A percentile compares a stretch with the other conserved stretches of the same genome.
phyloP scores from a whole-genome alignment of 2,329 filamentous ascomycete genomes.

The Capronia americana region DNA sequence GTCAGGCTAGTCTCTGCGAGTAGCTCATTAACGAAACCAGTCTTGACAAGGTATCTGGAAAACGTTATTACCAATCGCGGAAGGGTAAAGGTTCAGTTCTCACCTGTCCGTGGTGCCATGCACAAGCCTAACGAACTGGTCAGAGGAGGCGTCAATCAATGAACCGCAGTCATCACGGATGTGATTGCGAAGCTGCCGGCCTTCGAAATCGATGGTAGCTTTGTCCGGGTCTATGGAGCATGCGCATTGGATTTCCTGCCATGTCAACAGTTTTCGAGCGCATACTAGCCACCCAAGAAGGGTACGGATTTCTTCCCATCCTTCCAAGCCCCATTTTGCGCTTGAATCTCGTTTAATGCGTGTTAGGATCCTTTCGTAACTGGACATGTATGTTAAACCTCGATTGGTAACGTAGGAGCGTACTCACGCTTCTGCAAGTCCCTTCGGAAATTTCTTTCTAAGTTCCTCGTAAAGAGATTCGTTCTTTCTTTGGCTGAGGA shows the following conservation, averaged over 20 bases:
- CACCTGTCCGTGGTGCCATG: slow-evolving; percentile 3
- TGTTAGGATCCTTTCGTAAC: slow-evolving; percentile 10
- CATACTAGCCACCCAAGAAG: slow-evolving; percentile 7
- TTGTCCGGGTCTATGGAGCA: neutral
- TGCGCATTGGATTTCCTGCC: slow-evolving; percentile 9
- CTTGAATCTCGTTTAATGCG: slow-evolving; percentile 13
- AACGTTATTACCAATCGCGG: neutral
- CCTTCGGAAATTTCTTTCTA: neutral
- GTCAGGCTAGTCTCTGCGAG: slow-evolving; percentile 2
- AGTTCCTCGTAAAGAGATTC: neutral
- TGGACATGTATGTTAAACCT: neutral
- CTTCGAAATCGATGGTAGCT: slow-evolving; percentile 2
- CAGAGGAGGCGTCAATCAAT: neutral
- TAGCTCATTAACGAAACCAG: slow-evolving; percentile 5
- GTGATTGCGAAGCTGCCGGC: neutral
- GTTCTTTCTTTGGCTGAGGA: slow-evolving; percentile 38
- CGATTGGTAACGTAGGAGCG: neutral
- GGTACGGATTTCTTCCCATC: slow-evolving; percentile 1
- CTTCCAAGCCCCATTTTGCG: neutral
- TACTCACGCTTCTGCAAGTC: slow-evolving; percentile 12
- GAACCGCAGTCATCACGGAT: slow-evolving; percentile 8
- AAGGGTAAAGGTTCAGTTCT: neutral
- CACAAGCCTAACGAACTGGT: slow-evolving; percentile 2
- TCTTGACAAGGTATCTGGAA: neutral
- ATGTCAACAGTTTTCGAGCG: neutral